A percentile compares a stretch with the other conserved stretches of the same genome.
These are phyloP conservation scores for Backusella circina DNA, from an alignment of 192 early-diverging fungal genomes.

Conservation along the genomic window DNA sequence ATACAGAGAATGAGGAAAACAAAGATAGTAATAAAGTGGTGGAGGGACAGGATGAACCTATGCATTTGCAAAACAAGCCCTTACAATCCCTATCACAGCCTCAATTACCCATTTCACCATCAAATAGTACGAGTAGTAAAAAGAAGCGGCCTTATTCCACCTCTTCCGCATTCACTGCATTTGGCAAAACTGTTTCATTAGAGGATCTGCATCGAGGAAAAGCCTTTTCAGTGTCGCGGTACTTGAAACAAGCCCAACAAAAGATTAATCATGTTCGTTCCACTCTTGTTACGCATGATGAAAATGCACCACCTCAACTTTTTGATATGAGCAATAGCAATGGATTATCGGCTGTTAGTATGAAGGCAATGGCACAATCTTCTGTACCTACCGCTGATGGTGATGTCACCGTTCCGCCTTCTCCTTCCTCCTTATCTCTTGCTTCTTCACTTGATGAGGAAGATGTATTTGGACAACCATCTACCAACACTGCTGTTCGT, in stretches of 20 bases:
- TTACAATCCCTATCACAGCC: slow-evolving; percentile 36
- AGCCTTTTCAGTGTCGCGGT: slow-evolving; percentile 59
- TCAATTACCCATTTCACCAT: slow-evolving; percentile 30
- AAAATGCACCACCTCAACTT: background rate
- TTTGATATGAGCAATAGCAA: background rate
- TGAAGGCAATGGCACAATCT: slow-evolving; percentile 25
- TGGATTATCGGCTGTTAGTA: slow-evolving; percentile 9
- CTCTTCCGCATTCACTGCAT: slow-evolving; percentile 33
- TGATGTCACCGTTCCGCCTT: background rate
- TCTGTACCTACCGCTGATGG: slow-evolving; percentile 14
- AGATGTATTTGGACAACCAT: background rate
- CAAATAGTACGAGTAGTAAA: slow-evolving; percentile 7
- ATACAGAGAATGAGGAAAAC: background rate
- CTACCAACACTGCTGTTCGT: background rate
- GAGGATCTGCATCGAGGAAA: slow-evolving; percentile 66
- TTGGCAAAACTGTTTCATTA: slow-evolving; percentile 55
- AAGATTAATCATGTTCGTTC: slow-evolving; percentile 19
- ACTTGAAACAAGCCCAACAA: slow-evolving; percentile 30
- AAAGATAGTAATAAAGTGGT: background rate
- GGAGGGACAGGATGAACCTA: slow-evolving; percentile 4
- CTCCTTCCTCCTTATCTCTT: background rate
- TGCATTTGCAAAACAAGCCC: slow-evolving; percentile 25
- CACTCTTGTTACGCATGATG: slow-evolving; percentile 8
- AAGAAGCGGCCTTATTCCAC: slow-evolving; percentile 6
- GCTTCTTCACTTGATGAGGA: background rate